Conservation (phyloP, 176 grass and related monocot genomes). For the Oryza nivara region DNA sequence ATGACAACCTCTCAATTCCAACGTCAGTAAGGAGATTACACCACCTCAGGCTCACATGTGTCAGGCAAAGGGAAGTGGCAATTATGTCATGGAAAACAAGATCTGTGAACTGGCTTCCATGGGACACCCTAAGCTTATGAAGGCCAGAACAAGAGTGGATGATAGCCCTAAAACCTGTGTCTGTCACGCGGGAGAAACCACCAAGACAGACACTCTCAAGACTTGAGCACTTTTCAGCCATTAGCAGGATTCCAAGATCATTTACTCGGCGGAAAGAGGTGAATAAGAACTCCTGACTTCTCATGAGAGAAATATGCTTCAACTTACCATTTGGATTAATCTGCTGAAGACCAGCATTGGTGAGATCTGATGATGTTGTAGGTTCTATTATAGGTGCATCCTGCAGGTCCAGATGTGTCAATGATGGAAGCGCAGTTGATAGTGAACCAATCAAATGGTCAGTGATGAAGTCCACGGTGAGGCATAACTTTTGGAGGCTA, state of each 20-base stretch:
- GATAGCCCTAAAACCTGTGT: slow-evolving; percentile 86
- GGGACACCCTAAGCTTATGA: slow-evolving; percentile 80
- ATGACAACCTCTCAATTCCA: slow-evolving; percentile 78
- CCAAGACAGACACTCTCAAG: slow-evolving; percentile 92
- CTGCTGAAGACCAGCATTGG: slow-evolving; percentile 82
- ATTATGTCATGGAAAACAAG: slow-evolving; percentile 97
- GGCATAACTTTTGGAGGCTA: slow-evolving; percentile 81
- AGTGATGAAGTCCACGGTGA: slow-evolving; percentile 83
- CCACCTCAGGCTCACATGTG: slow-evolving; percentile 91
- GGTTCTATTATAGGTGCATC: slow-evolving; percentile 89
- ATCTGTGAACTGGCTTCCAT: slow-evolving; percentile 87
- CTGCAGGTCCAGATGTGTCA: slow-evolving; percentile 86
- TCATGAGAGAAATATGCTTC: slow-evolving; percentile 85
- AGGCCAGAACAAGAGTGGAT: slow-evolving; percentile 88
- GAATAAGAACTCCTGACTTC: slow-evolving; percentile 89
- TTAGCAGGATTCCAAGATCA: slow-evolving; percentile 87
- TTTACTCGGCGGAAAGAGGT: slow-evolving; percentile 81
- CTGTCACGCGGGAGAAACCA: slow-evolving; percentile 91
- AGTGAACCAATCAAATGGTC: slow-evolving; percentile 79
- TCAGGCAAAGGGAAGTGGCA: slow-evolving; percentile 93
- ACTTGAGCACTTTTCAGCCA: slow-evolving; percentile 77
- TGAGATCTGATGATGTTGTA: slow-evolving; percentile 74
- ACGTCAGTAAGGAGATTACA: slow-evolving; percentile 83
- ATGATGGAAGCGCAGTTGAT: slow-evolving; percentile 67
- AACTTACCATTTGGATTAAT: slow-evolving; percentile 85